Conservation (phyloP, 1,284 basidiomycete genomes). For the Ganoderma multipileum region DNA sequence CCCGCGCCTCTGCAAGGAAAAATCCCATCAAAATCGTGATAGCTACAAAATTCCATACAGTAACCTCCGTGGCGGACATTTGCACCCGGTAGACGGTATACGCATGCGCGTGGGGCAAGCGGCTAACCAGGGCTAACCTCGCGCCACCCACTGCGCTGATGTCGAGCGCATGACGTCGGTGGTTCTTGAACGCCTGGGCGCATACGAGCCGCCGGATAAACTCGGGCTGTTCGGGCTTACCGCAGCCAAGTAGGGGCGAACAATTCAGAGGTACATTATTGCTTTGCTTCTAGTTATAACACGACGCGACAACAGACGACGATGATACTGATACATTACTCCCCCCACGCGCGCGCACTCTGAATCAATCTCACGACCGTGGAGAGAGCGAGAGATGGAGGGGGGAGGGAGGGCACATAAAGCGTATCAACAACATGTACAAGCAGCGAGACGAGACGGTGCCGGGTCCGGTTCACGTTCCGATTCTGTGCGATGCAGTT, state of each 20-base stretch:
- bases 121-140: neutral
- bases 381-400: constrained; percentile 1
- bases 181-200: neutral
- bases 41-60: too few relatives aligned
- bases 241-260: neutral
- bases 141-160: neutral
- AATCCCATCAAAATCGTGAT: too few relatives aligned
- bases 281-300: constrained; percentile 25
- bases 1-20: too few relatives aligned
- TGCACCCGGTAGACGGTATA: neutral
- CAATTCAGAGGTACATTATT: constrained; percentile 24
- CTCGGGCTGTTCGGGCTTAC: neutral
- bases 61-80: too few relatives aligned
- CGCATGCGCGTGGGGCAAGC: neutral
- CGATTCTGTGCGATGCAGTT: neutral
- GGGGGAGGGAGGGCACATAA: constrained; percentile 22
- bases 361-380: constrained; percentile 17
- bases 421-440: constrained; percentile 10
- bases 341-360: constrained; percentile 18
- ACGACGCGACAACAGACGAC: constrained; percentile 13
- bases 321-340: constrained; percentile 32
- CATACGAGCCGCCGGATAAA: neutral
- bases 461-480: neutral
- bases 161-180: neutral
- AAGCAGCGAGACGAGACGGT: constrained; percentile 3